Conservation (phyloP, 108 stramenopile genomes). For the Cylindrotheca fusiformis region DNA sequence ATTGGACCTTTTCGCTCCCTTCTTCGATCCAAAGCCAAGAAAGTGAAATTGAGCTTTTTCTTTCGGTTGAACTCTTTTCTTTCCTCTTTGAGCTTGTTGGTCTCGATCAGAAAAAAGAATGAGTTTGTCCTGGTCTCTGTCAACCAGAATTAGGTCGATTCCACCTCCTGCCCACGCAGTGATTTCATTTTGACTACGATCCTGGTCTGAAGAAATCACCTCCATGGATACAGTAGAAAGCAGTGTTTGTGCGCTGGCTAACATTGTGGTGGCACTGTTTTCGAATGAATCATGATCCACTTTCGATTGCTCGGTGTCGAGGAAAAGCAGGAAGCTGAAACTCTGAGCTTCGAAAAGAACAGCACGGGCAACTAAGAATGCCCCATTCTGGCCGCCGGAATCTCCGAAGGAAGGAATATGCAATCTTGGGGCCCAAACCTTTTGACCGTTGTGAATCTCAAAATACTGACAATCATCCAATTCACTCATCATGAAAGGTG, state of each 20-base stretch:
- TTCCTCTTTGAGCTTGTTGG: neutral
- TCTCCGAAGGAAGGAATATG: conserved; percentile 15
- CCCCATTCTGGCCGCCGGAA: too few relatives aligned
- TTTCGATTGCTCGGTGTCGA: neutral
- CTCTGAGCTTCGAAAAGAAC: conserved; percentile 18
- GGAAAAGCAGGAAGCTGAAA: conserved; percentile 20
- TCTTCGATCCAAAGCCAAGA: conserved; percentile 15
- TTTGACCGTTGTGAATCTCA: too few relatives aligned
- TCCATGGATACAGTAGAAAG: too few relatives aligned
- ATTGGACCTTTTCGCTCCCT: neutral
- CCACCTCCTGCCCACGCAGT: conserved; percentile 19
- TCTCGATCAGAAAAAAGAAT: conserved; percentile 50
- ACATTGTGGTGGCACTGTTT: too few relatives aligned
- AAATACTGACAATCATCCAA: too few relatives aligned
- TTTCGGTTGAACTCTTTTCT: too few relatives aligned
- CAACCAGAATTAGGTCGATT: conserved; percentile 55
- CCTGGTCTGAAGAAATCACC: too few relatives aligned
- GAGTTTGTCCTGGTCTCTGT: conserved; percentile 47
- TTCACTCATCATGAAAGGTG: conserved; percentile 45
- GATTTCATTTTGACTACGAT: neutral
- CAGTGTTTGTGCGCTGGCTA: too few relatives aligned
- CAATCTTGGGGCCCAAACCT: conserved; percentile 59
- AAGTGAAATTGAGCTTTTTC: conserved; percentile 14
- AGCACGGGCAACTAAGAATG: neutral
- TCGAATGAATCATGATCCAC: too few relatives aligned